These are phyloP conservation scores for Rubroboletus pulcherrimus DNA, from an alignment of 768 basidiomycete genomes.

Conservation along the genomic window DNA sequence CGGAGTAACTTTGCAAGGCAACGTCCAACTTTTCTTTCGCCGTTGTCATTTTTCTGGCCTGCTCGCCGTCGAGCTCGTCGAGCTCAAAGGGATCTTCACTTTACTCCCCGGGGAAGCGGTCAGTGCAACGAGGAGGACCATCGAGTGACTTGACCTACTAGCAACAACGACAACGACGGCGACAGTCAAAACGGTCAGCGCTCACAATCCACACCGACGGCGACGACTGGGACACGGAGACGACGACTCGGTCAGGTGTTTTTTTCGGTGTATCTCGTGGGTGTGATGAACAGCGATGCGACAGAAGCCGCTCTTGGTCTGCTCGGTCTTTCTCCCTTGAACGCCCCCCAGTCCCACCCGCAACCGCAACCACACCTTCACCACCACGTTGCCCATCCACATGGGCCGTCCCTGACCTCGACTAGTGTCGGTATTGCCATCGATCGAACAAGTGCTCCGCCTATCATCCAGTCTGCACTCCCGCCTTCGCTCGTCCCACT, in stretches of 20 bases:
- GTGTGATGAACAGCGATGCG: slow-evolving; percentile 50
- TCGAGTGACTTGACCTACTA: background rate
- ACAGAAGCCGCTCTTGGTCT: slow-evolving; percentile 58
- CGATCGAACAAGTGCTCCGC: slow-evolving; percentile 20
- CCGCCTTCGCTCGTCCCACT: slow-evolving; percentile 35
- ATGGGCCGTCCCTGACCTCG: slow-evolving; percentile 29
- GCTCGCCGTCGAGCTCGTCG: slow-evolving; percentile 19
- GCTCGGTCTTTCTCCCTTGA: slow-evolving; percentile 44
- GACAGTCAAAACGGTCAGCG: slow-evolving; percentile 17
- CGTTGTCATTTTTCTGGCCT: slow-evolving; percentile 2
- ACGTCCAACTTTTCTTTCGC: slow-evolving; percentile 16
- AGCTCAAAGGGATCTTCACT: slow-evolving; percentile 6
- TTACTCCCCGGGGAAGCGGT: background rate
- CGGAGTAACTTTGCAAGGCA: slow-evolving; percentile 19
- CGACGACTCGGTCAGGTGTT: slow-evolving; percentile 6
- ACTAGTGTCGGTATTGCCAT: slow-evolving; percentile 22
- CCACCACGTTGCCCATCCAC: slow-evolving; percentile 23
- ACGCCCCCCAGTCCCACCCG: slow-evolving; percentile 28
- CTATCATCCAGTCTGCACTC: slow-evolving; percentile 20
- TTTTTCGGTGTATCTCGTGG: slow-evolving; percentile 6
- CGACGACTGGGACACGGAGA: slow-evolving; percentile 6
- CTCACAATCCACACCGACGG: slow-evolving; percentile 11
- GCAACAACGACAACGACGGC: slow-evolving; percentile 5
- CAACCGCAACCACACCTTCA: slow-evolving; percentile 24
- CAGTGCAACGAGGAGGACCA: slow-evolving; percentile 4